Evolutionary conservation across 73 alveolate genomes (phyloP).

Genomic region (Paramecium pentaurelia): DNA sequence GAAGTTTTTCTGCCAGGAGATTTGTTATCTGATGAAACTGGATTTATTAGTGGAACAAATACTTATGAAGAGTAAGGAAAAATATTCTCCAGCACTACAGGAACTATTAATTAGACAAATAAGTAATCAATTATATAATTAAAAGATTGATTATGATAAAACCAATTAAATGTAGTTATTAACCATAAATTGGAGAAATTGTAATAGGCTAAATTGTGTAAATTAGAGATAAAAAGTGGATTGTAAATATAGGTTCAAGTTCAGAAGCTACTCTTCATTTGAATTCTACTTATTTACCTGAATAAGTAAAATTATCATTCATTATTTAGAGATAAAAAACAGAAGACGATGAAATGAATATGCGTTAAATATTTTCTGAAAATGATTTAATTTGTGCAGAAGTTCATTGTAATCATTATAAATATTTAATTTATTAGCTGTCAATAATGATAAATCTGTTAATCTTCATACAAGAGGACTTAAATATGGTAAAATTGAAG

Average conservation of each 20-base stretch:
- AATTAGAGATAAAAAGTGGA: constrained; percentile 67
- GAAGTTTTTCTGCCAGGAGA: constrained; percentile 57
- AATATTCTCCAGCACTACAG: constrained; percentile 56
- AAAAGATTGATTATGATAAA: constrained; percentile 50
- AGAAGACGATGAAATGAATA: constrained; percentile 71
- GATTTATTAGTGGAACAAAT: constrained; percentile 64
- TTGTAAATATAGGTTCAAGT: constrained; percentile 59
- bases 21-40: constrained; percentile 32
- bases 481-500: constrained; percentile 65
- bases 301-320: background rate
- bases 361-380: constrained; percentile 62
- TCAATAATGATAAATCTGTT: constrained; percentile 61
- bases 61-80: constrained; percentile 64
- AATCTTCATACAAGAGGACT: constrained; percentile 64
- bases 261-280: constrained; percentile 68
- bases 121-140: constrained; percentile 28
- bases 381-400: constrained; percentile 62
- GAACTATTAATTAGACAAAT: constrained; percentile 58
- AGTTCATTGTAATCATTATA: constrained; percentile 47
- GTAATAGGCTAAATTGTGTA: constrained; percentile 62
- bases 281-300: constrained; percentile 64
- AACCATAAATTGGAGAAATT: constrained; percentile 64
- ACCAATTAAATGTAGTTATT: constrained; percentile 53
- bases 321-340: constrained; percentile 47
- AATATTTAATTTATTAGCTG: background rate